These are phyloP conservation scores for Endothia cerciana DNA, from an alignment of 2,329 filamentous ascomycete genomes.

Conservation along the genomic window DNA sequence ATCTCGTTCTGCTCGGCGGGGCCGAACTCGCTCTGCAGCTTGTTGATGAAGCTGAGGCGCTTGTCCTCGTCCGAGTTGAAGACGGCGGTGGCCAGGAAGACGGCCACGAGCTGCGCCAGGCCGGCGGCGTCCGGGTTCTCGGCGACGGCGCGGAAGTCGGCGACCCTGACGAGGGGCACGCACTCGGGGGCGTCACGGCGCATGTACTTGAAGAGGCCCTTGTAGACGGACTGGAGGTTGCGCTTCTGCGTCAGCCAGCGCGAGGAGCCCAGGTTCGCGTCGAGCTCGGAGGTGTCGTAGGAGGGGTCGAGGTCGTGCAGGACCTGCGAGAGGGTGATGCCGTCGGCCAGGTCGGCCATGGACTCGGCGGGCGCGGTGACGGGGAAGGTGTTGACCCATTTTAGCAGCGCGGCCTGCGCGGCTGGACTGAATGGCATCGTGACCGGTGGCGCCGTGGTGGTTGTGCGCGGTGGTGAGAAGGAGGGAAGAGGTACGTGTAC, in stretches of 20 bases:
- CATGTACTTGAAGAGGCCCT: slow-evolving; percentile 78
- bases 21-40: slow-evolving; percentile 37
- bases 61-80: slow-evolving; percentile 38
- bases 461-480: neutral
- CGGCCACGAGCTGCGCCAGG: slow-evolving; percentile 50
- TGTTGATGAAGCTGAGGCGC: slow-evolving; percentile 35
- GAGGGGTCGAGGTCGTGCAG: slow-evolving; percentile 61
- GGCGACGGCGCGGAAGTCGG: slow-evolving; percentile 61
- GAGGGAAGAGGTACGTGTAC: neutral
- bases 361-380: slow-evolving; percentile 50
- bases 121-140: slow-evolving; percentile 59
- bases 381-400: slow-evolving; percentile 57
- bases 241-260: slow-evolving; percentile 70
- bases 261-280: slow-evolving; percentile 48
- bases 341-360: slow-evolving; percentile 57
- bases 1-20: slow-evolving; percentile 49
- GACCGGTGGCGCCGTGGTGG: slow-evolving; percentile 7
- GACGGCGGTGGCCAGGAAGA: slow-evolving; percentile 36
- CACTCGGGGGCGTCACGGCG: slow-evolving; percentile 56
- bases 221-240: slow-evolving; percentile 90
- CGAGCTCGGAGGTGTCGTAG: slow-evolving; percentile 59
- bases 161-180: slow-evolving; percentile 54
- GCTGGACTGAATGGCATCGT: slow-evolving; percentile 47
- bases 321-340: slow-evolving; percentile 57
- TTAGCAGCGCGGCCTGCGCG: slow-evolving; percentile 59